These are phyloP conservation scores for Astrothelium subdiscretum DNA, from an alignment of 495 filamentous ascomycete species.

Conservation along the genomic window DNA sequence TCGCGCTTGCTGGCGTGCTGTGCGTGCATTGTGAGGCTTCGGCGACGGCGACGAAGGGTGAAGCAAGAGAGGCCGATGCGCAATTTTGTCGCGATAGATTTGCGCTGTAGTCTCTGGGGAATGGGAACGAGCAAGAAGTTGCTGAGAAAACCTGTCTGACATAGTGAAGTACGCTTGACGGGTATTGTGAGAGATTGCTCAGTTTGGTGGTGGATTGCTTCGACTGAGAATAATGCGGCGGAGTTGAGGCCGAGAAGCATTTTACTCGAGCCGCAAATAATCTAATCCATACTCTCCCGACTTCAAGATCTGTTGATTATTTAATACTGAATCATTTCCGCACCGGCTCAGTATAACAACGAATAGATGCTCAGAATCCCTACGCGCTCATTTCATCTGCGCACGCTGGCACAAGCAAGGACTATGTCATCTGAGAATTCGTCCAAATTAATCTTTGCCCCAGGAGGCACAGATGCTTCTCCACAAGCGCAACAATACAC, in stretches of 20 bases:
- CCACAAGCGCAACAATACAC: constrained; percentile 53
- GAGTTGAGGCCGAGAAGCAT: not conserved
- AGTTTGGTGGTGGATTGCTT: too few species aligned
- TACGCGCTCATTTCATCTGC: not conserved
- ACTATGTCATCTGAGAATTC: constrained; percentile 12
- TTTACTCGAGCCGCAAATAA: too few species aligned
- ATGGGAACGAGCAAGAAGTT: constrained; percentile 64
- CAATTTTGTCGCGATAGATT: constrained; percentile 72
- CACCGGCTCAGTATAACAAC: too few species aligned
- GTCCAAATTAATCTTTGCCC: constrained; percentile 26
- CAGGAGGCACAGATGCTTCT: constrained; percentile 26
- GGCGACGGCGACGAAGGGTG: constrained; percentile 55
- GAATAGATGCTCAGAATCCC: not conserved
- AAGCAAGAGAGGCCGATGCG: constrained; percentile 70
- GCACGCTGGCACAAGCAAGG: not conserved
- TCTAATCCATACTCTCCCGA: too few species aligned
- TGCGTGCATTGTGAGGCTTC: constrained; percentile 44
- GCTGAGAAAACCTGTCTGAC: constrained; percentile 42
- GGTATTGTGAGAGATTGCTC: too few species aligned
- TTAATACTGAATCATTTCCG: too few species aligned
- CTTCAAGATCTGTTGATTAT: too few species aligned
- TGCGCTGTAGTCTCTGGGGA: constrained; percentile 51
- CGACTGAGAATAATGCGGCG: too few species aligned
- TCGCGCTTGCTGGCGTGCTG: constrained; percentile 44
- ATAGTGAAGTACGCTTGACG: not conserved